A percentile compares a stretch with the other conserved stretches of the same genome.
Evolutionary conservation across 2,329 filamentous ascomycete genomes (phyloP).

Genomic region (Penicillium sp.): DNA sequence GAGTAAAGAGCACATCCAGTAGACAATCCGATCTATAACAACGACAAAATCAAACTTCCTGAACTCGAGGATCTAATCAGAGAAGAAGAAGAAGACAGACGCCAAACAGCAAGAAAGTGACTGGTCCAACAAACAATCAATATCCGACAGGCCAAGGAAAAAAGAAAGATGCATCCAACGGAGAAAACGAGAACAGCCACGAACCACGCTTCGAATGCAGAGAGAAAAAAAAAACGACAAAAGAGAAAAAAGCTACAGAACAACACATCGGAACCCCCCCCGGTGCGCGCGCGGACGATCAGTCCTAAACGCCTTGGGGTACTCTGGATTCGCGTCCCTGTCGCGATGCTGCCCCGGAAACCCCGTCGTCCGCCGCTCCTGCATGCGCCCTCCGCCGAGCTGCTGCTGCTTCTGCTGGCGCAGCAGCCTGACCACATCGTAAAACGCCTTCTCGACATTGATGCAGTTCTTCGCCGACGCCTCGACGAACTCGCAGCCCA

Average conservation of each 20-base stretch:
- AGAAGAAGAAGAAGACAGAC: too few relatives aligned
- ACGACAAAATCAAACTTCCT: too few relatives aligned
- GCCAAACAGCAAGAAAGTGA: too few relatives aligned
- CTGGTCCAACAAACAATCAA: background rate
- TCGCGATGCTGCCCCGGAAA: slow-evolving; percentile 32
- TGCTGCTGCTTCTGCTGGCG: slow-evolving; percentile 70
- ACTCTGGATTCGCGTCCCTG: slow-evolving; percentile 35
- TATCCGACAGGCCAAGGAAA: background rate
- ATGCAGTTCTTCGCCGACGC: slow-evolving; percentile 97
- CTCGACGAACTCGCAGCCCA: slow-evolving; percentile 95
- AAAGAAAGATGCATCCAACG: slow-evolving; percentile 9
- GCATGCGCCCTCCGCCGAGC: slow-evolving; percentile 30
- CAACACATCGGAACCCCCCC: slow-evolving; percentile 32
- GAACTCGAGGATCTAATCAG: too few relatives aligned
- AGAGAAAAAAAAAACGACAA: background rate
- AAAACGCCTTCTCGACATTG: slow-evolving; percentile 97
- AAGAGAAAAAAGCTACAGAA: slow-evolving; percentile 29
- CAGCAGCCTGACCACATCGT: slow-evolving; percentile 90
- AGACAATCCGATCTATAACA: too few relatives aligned
- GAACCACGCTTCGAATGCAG: slow-evolving; percentile 16
- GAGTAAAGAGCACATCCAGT: too few relatives aligned
- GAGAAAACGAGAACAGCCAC: background rate
- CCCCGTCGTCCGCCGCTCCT: slow-evolving; percentile 35
- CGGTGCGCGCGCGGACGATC: slow-evolving; percentile 36
- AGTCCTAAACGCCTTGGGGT: slow-evolving; percentile 36